These are phyloP conservation scores for Spergularia bocconei DNA, from an alignment of 148 eudicot genomes.

Conservation along the genomic window DNA sequence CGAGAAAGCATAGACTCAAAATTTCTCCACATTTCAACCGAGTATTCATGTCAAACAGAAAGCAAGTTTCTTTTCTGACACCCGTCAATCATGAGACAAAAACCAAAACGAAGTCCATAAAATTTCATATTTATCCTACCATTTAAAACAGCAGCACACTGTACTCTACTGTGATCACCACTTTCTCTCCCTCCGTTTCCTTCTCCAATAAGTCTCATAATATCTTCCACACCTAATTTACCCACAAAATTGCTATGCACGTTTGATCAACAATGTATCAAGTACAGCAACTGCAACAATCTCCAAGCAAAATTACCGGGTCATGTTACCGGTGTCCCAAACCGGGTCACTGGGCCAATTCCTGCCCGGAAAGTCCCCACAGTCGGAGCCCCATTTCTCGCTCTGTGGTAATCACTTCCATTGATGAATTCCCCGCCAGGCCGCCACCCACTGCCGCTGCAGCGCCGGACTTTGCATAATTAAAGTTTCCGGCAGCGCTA, in stretches of 20 bases:
- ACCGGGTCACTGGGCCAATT: conserved; percentile 20
- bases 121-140: no score
- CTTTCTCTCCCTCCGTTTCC: no score
- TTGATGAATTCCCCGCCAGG: conserved; percentile 10
- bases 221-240: no score
- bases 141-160: background rate
- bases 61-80: no score
- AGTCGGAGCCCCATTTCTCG: conserved; percentile 8
- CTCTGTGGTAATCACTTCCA: background rate
- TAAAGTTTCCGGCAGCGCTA: background rate
- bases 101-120: no score
- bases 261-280: background rate
- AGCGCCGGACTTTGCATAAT: conserved; percentile 27
- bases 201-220: no score
- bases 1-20: no score
- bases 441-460: conserved; percentile 26
- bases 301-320: background rate
- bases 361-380: conserved; percentile 17
- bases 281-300: conserved; percentile 8
- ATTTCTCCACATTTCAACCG: no score
- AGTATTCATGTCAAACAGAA: no score
- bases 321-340: conserved; percentile 21
- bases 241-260: no score
- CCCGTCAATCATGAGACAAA: no score
- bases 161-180: background rate